These are phyloP conservation scores for Cyanodermella asteris DNA, from an alignment of 2,329 filamentous ascomycete genomes.

Conservation along the genomic window DNA sequence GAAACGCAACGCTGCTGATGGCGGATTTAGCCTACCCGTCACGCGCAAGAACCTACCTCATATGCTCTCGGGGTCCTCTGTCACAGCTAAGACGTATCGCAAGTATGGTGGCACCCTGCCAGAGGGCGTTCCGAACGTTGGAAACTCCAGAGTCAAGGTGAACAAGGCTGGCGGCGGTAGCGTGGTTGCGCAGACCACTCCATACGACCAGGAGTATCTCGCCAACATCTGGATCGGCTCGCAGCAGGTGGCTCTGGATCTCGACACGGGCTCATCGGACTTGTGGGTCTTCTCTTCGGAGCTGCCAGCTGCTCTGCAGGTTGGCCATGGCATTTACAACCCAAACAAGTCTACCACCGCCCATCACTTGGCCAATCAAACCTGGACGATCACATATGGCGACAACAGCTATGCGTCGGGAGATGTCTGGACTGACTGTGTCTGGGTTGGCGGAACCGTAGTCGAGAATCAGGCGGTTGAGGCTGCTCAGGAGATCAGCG, in stretches of 20 bases:
- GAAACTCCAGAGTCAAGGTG: no score
- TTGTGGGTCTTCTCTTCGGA: slow-evolving; percentile 47
- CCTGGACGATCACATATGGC: slow-evolving; percentile 42
- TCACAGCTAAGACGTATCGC: no score
- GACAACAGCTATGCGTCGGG: slow-evolving; percentile 43
- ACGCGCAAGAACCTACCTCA: no score
- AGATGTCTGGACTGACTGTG: slow-evolving; percentile 43
- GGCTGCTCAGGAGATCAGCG: slow-evolving; percentile 36
- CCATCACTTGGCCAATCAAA: slow-evolving; percentile 24
- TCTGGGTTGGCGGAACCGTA: slow-evolving; percentile 36
- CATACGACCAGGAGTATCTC: slow-evolving; percentile 44
- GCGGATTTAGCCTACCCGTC: no score
- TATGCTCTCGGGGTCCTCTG: no score
- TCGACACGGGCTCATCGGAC: slow-evolving; percentile 51
- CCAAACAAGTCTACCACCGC: slow-evolving; percentile 22
- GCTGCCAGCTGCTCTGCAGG: slow-evolving; percentile 25
- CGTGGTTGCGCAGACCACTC: no score
- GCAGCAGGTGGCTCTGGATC: slow-evolving; percentile 40
- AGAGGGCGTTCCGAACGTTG: no score
- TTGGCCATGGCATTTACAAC: slow-evolving; percentile 37
- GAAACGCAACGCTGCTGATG: no score
- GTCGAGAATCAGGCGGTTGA: slow-evolving; percentile 43
- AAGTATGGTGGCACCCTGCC: no score
- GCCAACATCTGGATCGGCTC: slow-evolving; percentile 42
- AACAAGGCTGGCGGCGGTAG: no score